Evolutionary conservation across 2,329 filamentous ascomycete species (phyloP).

Genomic region (Botrytis aclada): DNA sequence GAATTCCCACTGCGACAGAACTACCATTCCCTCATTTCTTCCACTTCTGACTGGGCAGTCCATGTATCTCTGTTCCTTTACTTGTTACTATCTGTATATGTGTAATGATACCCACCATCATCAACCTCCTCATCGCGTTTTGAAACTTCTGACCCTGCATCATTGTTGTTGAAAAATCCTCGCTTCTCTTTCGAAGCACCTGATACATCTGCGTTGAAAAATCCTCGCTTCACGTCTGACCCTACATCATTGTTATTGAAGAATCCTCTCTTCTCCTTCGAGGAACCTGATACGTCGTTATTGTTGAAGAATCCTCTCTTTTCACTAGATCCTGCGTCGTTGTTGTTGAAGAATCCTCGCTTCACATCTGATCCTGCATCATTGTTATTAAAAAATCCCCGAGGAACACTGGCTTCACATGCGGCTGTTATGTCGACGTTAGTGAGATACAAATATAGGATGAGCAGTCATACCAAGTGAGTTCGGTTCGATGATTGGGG

Average conservation of each 20-base stretch:
- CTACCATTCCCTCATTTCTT: not conserved
- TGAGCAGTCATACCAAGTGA: not conserved
- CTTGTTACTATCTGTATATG: not conserved
- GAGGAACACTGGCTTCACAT: not conserved
- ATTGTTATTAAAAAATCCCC: not conserved
- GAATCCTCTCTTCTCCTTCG: not conserved
- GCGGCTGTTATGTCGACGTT: not conserved
- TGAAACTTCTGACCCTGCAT: not conserved
- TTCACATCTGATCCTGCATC: not conserved
- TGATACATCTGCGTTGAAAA: not conserved
- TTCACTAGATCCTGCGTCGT: not conserved
- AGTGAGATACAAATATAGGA: not conserved
- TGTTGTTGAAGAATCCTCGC: not conserved
- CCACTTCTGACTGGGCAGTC: not conserved
- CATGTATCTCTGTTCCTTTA: not conserved
- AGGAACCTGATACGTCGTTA: not conserved
- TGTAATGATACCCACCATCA: not conserved
- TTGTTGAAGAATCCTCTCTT: not conserved
- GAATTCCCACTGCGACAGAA: too few species aligned
- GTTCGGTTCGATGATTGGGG: not conserved
- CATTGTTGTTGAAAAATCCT: not conserved
- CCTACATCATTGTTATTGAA: not conserved
- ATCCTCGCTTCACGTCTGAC: not conserved
- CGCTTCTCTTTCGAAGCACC: not conserved
- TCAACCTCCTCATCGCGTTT: not conserved